phyloP scores from a whole-genome alignment of 352 stramenopile species.

The Peronospora belbahrii region DNA sequence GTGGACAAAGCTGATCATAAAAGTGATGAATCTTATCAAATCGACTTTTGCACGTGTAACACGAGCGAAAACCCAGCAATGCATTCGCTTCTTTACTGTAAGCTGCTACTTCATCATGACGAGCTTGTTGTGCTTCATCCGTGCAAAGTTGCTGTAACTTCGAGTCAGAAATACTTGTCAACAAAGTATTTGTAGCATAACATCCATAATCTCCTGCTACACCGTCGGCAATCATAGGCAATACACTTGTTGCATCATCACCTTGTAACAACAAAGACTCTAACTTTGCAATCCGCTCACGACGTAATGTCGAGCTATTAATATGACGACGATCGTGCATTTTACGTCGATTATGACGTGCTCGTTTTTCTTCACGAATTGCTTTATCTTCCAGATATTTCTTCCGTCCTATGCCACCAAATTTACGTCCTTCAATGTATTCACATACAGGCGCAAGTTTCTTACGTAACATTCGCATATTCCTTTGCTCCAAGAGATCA shows the following conservation, averaged over 20 bases:
- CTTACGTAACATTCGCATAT: constrained; percentile 75
- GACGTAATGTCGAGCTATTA: constrained; percentile 85
- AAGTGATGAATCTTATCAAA: constrained; percentile 95
- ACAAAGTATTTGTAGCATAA: constrained; percentile 35
- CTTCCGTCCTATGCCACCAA: constrained; percentile 71
- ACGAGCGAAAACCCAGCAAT: constrained; percentile 86
- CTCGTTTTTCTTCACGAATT: constrained; percentile 77
- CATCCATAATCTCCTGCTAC: constrained; percentile 61
- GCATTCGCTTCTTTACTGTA: constrained; percentile 53
- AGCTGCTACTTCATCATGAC: constrained; percentile 39
- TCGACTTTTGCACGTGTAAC: constrained; percentile 93
- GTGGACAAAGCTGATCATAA: constrained; percentile 92
- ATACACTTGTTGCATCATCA: constrained; percentile 33
- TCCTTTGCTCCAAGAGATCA: constrained; percentile 55
- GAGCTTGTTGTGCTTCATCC: constrained; percentile 40
- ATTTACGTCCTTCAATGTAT: constrained; percentile 80
- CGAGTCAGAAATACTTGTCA: constrained; percentile 13
- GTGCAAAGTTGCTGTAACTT: constrained; percentile 54
- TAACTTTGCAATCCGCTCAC: constrained; percentile 88
- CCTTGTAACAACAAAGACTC: constrained; percentile 84
- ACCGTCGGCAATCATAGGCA: constrained; percentile 90
- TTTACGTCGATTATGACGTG: constrained; percentile 74
- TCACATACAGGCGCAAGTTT: constrained; percentile 68
- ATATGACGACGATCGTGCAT: constrained; percentile 92
- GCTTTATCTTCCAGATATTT: constrained; percentile 87